Percentiles rank a stretch among this genome's conserved stretches.
These are phyloP conservation scores for Eutrema heterophyllum DNA, from an alignment of 345 rosid genomes.

Conservation along the genomic window DNA sequence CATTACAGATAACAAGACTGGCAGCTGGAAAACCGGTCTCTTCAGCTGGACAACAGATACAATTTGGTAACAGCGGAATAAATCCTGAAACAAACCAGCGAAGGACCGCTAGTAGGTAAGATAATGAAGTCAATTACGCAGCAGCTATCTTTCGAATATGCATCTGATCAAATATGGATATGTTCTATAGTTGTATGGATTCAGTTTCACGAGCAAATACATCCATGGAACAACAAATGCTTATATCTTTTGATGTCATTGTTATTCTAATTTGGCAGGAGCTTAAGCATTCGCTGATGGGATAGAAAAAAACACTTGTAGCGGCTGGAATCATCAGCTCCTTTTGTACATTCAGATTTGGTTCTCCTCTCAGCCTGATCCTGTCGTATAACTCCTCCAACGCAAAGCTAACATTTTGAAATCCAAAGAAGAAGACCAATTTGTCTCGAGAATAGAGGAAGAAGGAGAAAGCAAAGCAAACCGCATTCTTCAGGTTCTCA, in stretches of 20 bases:
- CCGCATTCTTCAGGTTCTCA: constrained; percentile 1
- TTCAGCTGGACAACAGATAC: constrained; percentile 38
- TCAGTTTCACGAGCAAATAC: background rate
- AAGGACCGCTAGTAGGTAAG: constrained; percentile 41
- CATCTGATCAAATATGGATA: background rate
- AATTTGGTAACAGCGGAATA: constrained; percentile 30
- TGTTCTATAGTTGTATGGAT: background rate
- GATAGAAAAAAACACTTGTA: background rate
- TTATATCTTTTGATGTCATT: background rate
- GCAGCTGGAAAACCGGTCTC: constrained; percentile 34
- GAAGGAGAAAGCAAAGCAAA: constrained; percentile 7
- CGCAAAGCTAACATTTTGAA: constrained; percentile 11
- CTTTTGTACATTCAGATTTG: constrained; percentile 22
- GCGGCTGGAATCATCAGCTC: background rate
- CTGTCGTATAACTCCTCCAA: background rate
- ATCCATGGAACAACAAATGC: background rate
- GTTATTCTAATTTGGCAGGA: constrained; percentile 35
- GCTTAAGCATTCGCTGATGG: constrained; percentile 53
- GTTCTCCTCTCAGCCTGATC: constrained; percentile 10
- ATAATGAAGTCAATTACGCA: background rate
- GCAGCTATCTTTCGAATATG: background rate
- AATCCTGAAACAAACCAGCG: constrained; percentile 39
- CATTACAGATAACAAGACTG: constrained; percentile 30
- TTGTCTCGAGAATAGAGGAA: background rate
- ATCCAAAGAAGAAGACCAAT: background rate